Evolutionary conservation across 1,139 yeast species (phyloP).

Genomic region (Suhomyces atakaporum): DNA sequence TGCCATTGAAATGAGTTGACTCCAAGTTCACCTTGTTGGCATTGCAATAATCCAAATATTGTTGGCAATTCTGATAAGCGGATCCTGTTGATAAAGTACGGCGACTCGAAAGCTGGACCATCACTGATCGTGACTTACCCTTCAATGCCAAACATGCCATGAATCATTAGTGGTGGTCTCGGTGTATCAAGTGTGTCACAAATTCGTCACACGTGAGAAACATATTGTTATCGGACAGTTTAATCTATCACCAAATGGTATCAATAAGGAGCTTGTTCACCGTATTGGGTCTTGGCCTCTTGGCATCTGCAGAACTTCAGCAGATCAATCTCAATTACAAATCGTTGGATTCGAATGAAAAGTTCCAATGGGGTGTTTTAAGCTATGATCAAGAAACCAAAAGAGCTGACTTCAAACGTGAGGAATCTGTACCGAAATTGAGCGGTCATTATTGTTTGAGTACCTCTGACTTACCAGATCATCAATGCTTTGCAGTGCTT

Average conservation of each 20-base stretch:
- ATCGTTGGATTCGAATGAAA: slow-evolving; percentile 12
- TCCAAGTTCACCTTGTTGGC: slow-evolving; percentile 22
- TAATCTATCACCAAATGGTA: neutral
- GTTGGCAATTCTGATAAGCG: slow-evolving; percentile 23
- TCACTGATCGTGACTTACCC: neutral
- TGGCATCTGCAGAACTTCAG: slow-evolving; percentile 9
- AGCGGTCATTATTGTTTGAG: slow-evolving; percentile 33
- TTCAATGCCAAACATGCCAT: neutral
- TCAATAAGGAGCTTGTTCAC: neutral
- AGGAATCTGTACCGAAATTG: neutral
- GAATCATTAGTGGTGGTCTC: too few species aligned
- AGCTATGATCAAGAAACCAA: slow-evolving; percentile 12
- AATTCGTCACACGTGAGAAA: neutral
- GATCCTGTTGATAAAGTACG: neutral
- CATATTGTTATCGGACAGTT: neutral
- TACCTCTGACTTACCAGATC: slow-evolving; percentile 28
- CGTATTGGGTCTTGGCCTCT: neutral
- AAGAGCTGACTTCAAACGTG: slow-evolving; percentile 3
- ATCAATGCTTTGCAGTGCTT: slow-evolving; percentile 35
- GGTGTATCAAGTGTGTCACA: slow-evolving; percentile 1
- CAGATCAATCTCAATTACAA: slow-evolving; percentile 10
- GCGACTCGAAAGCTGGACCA: neutral
- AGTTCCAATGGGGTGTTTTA: slow-evolving; percentile 19
- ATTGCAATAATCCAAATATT: slow-evolving; percentile 34
- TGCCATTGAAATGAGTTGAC: slow-evolving; percentile 64